Conservation (phyloP, 306 rosid genomes). For the Canavalia ensiformis region DNA sequence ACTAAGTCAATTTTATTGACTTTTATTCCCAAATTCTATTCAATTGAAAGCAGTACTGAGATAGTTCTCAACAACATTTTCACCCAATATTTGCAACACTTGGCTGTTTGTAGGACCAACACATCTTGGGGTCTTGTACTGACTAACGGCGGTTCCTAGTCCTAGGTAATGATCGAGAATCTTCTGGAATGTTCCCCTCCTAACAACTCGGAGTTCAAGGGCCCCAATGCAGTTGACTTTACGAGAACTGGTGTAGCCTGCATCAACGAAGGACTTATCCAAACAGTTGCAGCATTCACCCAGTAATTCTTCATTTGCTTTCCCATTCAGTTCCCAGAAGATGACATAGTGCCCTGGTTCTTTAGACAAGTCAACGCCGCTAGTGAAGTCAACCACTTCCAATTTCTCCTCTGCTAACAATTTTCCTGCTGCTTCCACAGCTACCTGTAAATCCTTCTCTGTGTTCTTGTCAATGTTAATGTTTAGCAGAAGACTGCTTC, state of each 20-base stretch:
- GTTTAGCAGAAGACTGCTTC: slow-evolving; percentile 74
- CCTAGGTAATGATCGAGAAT: slow-evolving; percentile 77
- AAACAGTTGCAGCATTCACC: slow-evolving; percentile 81
- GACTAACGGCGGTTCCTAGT: slow-evolving; percentile 83
- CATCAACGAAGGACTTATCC: slow-evolving; percentile 78
- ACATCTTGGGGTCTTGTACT: slow-evolving; percentile 89
- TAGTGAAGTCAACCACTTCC: slow-evolving; percentile 85
- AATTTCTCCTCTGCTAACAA: slow-evolving; percentile 63
- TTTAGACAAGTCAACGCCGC: slow-evolving; percentile 68
- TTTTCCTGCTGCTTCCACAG: slow-evolving; percentile 76
- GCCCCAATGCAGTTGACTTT: slow-evolving; percentile 77
- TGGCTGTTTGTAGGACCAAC: slow-evolving; percentile 59
- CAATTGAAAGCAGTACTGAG: slow-evolving; percentile 71
- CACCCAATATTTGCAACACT: slow-evolving; percentile 76
- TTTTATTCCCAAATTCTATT: slow-evolving; percentile 4
- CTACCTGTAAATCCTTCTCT: slow-evolving; percentile 79
- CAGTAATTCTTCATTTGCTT: slow-evolving; percentile 61
- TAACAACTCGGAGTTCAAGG: slow-evolving; percentile 76
- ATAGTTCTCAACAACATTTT: slow-evolving; percentile 67
- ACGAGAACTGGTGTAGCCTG: slow-evolving; percentile 82
- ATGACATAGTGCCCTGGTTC: slow-evolving; percentile 92
- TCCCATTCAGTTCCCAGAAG: slow-evolving; percentile 88
- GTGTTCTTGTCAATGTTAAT: slow-evolving; percentile 97
- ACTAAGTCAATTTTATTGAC: neutral
- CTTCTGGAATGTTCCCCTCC: slow-evolving; percentile 80